These are phyloP conservation scores for Mucor irregularis DNA, from an alignment of 371 early-diverging fungal genomes.

Conservation along the genomic window DNA sequence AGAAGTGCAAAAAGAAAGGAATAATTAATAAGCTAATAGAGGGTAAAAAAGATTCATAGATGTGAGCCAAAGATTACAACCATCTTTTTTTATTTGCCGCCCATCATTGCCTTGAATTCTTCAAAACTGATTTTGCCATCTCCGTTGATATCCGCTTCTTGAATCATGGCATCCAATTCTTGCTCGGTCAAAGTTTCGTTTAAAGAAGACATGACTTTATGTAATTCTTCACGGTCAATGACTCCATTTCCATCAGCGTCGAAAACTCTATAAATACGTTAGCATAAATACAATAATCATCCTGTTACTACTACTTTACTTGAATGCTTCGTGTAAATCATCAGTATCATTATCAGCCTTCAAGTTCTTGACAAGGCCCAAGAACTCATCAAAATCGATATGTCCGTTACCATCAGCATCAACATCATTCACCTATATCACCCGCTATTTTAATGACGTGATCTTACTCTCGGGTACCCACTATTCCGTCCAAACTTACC, in stretches of 20 bases:
- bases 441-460: conserved; percentile 42
- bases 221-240: conserved; percentile 90
- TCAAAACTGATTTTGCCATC: conserved; percentile 47
- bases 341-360: conserved; percentile 40
- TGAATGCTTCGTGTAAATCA: conserved; percentile 47
- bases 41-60: not conserved
- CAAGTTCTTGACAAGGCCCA: conserved; percentile 80
- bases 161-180: conserved; percentile 69
- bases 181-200: conserved; percentile 60
- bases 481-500: conserved; percentile 24
- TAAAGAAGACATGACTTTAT: conserved; percentile 47
- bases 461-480: not conserved
- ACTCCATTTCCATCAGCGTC: conserved; percentile 91
- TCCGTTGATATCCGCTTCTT: conserved; percentile 53
- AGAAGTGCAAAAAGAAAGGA: not conserved
- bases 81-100: conserved; percentile 32
- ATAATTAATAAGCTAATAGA: not conserved
- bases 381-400: conserved; percentile 91
- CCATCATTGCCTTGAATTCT: conserved; percentile 62
- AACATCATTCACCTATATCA: conserved; percentile 80
- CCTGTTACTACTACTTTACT: conserved; percentile 56
- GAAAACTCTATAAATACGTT: conserved; percentile 10
- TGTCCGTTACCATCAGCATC: conserved; percentile 93
- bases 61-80: not conserved
- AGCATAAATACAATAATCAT: not conserved